Base-by-base conservation (phyloP, 495 filamentous ascomycete genomes). In the Penicillium lividum region DNA sequence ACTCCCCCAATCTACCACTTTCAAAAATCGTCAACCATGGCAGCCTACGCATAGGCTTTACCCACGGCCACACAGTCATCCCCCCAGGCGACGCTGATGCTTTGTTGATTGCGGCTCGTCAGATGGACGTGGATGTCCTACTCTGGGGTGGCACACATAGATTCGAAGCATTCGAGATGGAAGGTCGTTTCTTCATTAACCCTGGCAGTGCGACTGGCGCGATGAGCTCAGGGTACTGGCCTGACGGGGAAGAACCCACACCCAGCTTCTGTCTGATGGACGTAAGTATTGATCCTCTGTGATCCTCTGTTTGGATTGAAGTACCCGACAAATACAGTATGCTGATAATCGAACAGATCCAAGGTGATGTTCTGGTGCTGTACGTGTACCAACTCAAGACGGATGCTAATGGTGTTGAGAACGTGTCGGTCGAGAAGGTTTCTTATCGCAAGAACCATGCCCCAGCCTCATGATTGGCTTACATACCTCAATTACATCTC, bases 261-360 rank as follows among this genome's bases (percentile, higher is more conserved):
- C 94, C 94, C 49, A 98, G 95, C 69, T 99, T 99, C 74, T 96
- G 94, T 72, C 74, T 99, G 74, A 98, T 99, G 94, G 95, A 99
- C 84, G 94, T 97, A 68, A 79, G 91, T 90, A 45, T 50, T 25
- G 3, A 42, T 30, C 51, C 10, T 29, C n/a, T 18, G 15, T 13
- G 8, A 4, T 7, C 22, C 22, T 5, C n/a, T 18, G 3, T 1
- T 15, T 10, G 25, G 2, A 31, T 4, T 15, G 28, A 10, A 18
- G 28, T 31, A 47, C 56, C 28, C 29, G n/a, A 1, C 40, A 28
- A 28, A 18, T 11, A 30, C 22, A 22, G 22, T 22, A 22, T 22
- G 22, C 22, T 22, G 22, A 22, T 22, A 1, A 1, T 22, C 1
- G 34, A 53, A 36, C 60, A 97, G 93, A 93, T 98, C 33, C 94